Evolutionary conservation across 257 asterid species (phyloP), one percentile per base, ranked within the genome.

Genomic region (Solanum pennellii): DNA sequence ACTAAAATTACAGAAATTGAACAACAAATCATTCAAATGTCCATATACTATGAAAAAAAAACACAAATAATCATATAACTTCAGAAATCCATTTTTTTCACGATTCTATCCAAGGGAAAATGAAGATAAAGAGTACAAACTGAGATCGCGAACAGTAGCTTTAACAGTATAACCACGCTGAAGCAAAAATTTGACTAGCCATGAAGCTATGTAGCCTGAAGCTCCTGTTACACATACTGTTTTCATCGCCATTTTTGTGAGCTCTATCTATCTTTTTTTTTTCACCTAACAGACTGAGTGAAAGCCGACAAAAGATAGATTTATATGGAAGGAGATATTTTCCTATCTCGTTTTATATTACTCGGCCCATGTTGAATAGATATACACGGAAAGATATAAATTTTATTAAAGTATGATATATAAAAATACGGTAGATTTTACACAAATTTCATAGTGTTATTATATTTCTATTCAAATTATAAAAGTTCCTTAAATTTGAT

Each of bases 191-290:
- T 94, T 94, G 77, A 93, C 95, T 5, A 94, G 86, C 97, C 97
- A 94, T 31, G 97, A 94, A 31, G 95, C 97, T 14, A 94, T 92
- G 90, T 88, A 94, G 13, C 96, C 96, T 3, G 96, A 94, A 33
- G 92, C 94, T 42, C 96, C 96, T 0, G 96, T 94, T 14, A 94
- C 95, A 79, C 95, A 93, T 14, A 93, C 97, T 0, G 92, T 91
- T 86, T 86, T 92, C 93, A 83, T 86, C 25, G 74, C 84, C 83
- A 86, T 77, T 86, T 62, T 73, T 62, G 0, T 23, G n/a, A 56
- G 4, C 1, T 60, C 71, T 56, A 12, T 10, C 71, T 23, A 11
- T 62, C 31, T 31, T 3, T 4, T 11, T 23, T 5, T 20, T n/a
- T 62, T 62, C 69, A 62, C 2, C 15, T 0, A 10, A n/a, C 14